These are phyloP conservation scores for Leucosporidium yakuticum DNA, from an alignment of 768 basidiomycete species.

Conservation along the genomic window DNA sequence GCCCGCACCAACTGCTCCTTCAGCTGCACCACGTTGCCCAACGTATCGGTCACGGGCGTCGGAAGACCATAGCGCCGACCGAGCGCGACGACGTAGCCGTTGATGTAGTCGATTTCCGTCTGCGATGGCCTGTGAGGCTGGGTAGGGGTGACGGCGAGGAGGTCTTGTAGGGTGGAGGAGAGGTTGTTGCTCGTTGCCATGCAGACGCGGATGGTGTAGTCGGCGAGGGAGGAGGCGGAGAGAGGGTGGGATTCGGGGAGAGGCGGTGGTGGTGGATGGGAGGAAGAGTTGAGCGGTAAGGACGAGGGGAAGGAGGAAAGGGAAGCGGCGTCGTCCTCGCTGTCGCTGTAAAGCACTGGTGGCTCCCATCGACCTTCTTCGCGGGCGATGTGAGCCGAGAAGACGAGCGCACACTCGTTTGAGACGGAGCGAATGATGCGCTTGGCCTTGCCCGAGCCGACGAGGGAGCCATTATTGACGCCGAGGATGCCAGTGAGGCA, in stretches of 20 bases:
- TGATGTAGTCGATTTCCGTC: conserved; percentile 77
- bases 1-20: conserved; percentile 34
- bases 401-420: conserved; percentile 62
- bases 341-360: neutral
- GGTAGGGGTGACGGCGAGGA: conserved; percentile 43
- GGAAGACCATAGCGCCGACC: conserved; percentile 56
- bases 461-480: conserved; percentile 71
- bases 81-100: conserved; percentile 67
- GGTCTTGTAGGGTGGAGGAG: conserved; percentile 74
- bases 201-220: conserved; percentile 58
- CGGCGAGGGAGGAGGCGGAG: conserved; percentile 48
- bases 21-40: conserved; percentile 42
- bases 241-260: conserved; percentile 47
- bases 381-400: conserved; percentile 45
- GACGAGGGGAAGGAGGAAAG: conserved; percentile 20
- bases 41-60: conserved; percentile 49
- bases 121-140: conserved; percentile 24
- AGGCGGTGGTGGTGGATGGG: conserved; percentile 44
- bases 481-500: conserved; percentile 75
- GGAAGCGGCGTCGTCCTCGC: neutral
- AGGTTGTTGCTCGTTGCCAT: conserved; percentile 58
- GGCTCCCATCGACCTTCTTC: conserved; percentile 31
- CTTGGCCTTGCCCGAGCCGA: conserved; percentile 48
- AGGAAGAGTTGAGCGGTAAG: conserved; percentile 38
- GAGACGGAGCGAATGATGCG: conserved; percentile 56